phyloP scores from a whole-genome alignment of 768 basidiomycete genomes.

The Mycena sanguinolenta region DNA sequence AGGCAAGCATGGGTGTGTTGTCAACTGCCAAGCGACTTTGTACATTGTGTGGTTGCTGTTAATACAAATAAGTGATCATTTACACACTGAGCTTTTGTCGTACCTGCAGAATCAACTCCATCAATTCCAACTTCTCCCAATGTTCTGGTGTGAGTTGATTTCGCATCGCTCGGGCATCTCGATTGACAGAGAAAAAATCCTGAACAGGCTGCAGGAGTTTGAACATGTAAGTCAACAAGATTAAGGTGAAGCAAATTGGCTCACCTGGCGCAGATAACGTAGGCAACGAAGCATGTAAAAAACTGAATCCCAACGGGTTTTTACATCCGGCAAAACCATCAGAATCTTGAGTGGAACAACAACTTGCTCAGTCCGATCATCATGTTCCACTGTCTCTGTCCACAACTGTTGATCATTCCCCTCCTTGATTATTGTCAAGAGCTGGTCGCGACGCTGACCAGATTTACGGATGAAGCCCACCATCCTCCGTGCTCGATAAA shows the following conservation, averaged over 20 bases:
- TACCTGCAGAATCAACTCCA: neutral
- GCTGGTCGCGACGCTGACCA: neutral
- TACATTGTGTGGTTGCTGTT: constrained; percentile 1
- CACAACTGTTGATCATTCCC: neutral
- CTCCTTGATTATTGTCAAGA: neutral
- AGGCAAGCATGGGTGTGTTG: neutral
- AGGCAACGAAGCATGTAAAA: neutral
- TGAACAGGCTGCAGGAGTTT: neutral
- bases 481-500: constrained; percentile 5
- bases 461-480: neutral
- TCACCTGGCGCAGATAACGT: neutral
- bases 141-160: neutral
- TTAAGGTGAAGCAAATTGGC: neutral
- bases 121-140: neutral
- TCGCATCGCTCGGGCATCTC: neutral
- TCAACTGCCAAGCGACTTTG: neutral
- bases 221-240: neutral
- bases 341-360: neutral
- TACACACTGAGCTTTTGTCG: neutral
- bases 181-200: neutral
- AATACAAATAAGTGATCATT: neutral
- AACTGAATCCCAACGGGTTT: no score
- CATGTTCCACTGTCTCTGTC: neutral
- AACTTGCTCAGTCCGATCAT: neutral
- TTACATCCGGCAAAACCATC: neutral